Conservation (phyloP, 2,329 filamentous ascomycete genomes). For the Endocalyx cinctus region DNA sequence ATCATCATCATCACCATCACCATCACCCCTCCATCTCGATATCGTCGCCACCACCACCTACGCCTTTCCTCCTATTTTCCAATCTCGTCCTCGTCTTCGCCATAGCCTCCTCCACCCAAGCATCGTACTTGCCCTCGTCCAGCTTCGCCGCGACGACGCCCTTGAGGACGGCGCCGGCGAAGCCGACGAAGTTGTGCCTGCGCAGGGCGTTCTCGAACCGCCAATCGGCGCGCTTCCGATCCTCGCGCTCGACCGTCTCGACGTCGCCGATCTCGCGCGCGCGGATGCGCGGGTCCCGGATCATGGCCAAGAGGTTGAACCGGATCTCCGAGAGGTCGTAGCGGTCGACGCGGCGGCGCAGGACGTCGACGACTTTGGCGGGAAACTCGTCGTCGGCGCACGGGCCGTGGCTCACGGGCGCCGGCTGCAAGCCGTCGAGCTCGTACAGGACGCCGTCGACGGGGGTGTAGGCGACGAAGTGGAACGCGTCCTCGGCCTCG, state of each 20-base stretch:
- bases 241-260: conserved; percentile 73
- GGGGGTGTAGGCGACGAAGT: conserved; percentile 93
- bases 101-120: conserved; percentile 68
- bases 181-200: conserved; percentile 93
- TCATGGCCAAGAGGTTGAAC: conserved; percentile 94
- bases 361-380: conserved; percentile 75
- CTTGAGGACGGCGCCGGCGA: conserved; percentile 86
- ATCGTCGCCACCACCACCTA: conserved; percentile 32
- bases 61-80: conserved; percentile 33
- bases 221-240: conserved; percentile 82
- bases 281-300: conserved; percentile 71
- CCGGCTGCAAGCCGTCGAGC: conserved; percentile 88
- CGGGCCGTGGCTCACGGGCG: conserved; percentile 81
- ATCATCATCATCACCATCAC: background rate
- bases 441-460: conserved; percentile 82
- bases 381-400: conserved; percentile 71
- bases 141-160: conserved; percentile 75
- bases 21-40: conserved; percentile 36
- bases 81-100: conserved; percentile 44
- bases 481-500: conserved; percentile 87
- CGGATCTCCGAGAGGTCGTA: conserved; percentile 86
- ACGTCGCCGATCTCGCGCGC: conserved; percentile 78
- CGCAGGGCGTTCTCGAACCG: conserved; percentile 91
- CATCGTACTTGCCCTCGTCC: conserved; percentile 61
- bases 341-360: conserved; percentile 76